Conservation (phyloP, 129 eudicot species). For the Scalesia atractyloides region DNA sequence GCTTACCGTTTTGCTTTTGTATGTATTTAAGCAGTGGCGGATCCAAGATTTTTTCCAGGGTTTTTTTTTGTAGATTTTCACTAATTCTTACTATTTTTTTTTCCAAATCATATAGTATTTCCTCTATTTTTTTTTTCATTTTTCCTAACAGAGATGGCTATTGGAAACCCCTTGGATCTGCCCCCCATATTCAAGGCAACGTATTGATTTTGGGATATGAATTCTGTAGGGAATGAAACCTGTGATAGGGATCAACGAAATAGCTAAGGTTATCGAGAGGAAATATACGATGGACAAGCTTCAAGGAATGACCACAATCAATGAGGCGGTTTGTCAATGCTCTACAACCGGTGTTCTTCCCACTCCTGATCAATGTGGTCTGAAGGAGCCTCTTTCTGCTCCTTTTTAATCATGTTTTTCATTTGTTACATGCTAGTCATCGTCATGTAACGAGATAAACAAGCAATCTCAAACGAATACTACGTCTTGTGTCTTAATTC, state of each 20-base stretch:
- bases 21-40: neutral
- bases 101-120: too few relatives aligned
- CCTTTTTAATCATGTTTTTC: slow-evolving; percentile 39
- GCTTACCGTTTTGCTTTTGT: too few relatives aligned
- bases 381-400: slow-evolving; percentile 65
- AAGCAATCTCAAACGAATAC: neutral
- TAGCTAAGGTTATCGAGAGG: slow-evolving; percentile 28
- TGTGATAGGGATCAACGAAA: slow-evolving; percentile 27
- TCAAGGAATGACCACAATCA: slow-evolving; percentile 8
- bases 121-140: too few relatives aligned
- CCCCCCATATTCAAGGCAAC: neutral
- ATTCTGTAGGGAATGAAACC: slow-evolving; percentile 47
- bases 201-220: neutral
- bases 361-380: slow-evolving; percentile 46
- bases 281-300: slow-evolving; percentile 24
- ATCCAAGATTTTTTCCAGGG: too few relatives aligned
- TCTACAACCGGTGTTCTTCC: slow-evolving; percentile 23
- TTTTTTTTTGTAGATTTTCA: too few relatives aligned
- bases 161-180: too few relatives aligned
- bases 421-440: neutral
- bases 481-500: neutral
- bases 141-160: too few relatives aligned
- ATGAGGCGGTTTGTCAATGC: slow-evolving; percentile 47
- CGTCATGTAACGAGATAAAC: neutral
- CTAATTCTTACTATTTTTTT: too few relatives aligned